Evolutionary conservation across 2,329 filamentous ascomycete species (phyloP), one percentile per base, ranked within the genome.

Genomic region (Claviceps paspali): DNA sequence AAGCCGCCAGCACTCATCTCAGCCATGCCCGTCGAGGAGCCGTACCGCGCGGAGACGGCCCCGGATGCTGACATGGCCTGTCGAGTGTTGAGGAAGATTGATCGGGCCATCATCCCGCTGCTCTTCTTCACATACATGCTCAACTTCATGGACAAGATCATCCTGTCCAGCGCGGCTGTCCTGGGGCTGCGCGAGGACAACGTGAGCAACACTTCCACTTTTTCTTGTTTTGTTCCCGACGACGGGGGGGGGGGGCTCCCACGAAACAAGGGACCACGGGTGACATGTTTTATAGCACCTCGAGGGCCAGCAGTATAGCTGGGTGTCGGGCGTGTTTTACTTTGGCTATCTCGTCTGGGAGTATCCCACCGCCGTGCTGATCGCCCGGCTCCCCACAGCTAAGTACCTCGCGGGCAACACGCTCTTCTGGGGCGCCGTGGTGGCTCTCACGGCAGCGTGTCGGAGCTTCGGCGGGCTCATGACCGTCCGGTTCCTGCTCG

Each of bases 91-190:
- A 59, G 62, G 26, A 73, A 73, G 51, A 73, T 76, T 43, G 73
- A 76, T 47, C 55, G 53, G 42, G 56, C 56, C 11, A 53, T 76
- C 10, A 64, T 76, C 4, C 69, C 72, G 0, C 50, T 76, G 14
- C 54, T 76, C 11, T 74, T 74, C 44, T 45, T 67, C 29, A 72
- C 67, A 0, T 76, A 75, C 48, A 66, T 67, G 54, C 51, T 76
- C 44, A 70, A 72, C 44, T 75, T 74, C 42, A 70, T 76, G 60
- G 72, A 76, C 51, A 76, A 76, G 50, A 64, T 64, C 1, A 70
- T 69, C 35, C 48, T 73, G 5, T 68, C 66, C 0, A 70, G 63
- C 43, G 70, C 71, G 0, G 59, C 68, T 5, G 67, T 75, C 0
- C 74, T 75, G 46, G 70, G 68, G 0, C 46, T 73, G n/a, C 53